These are phyloP conservation scores for Cryoendolithus antarcticus DNA, from an alignment of 2,329 filamentous ascomycete species.

Conservation along the genomic window DNA sequence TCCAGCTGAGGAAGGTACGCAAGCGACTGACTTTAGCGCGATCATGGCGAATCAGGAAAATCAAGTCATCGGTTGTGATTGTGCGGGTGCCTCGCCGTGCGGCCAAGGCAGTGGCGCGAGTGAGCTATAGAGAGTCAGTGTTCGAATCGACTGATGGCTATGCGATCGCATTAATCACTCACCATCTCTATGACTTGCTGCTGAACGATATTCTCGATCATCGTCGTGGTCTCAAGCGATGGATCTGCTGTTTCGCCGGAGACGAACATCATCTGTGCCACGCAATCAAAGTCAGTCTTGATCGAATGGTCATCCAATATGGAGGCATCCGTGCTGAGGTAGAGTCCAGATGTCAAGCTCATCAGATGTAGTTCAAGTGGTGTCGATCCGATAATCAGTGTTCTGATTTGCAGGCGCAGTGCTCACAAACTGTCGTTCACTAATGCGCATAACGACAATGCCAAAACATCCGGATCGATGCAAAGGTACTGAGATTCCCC, in stretches of 20 bases:
- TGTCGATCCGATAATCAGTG: too few relatives aligned
- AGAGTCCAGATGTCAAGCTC: too few relatives aligned
- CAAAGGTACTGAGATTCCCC: too few relatives aligned
- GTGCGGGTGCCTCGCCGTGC: constrained; percentile 85
- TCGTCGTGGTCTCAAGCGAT: constrained; percentile 76
- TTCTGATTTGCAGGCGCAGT: too few relatives aligned
- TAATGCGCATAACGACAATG: too few relatives aligned
- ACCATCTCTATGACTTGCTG: constrained; percentile 97
- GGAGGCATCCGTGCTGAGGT: background rate
- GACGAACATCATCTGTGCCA: constrained; percentile 87
- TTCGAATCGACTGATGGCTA: background rate
- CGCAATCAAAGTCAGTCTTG: background rate
- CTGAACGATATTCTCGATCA: constrained; percentile 95
- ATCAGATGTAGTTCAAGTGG: too few relatives aligned
- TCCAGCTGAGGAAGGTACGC: constrained; percentile 94
- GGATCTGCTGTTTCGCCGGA: constrained; percentile 91
- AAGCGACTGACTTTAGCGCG: constrained; percentile 91
- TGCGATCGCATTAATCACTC: constrained; percentile 14
- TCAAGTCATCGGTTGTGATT: constrained; percentile 85
- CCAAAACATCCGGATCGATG: too few relatives aligned
- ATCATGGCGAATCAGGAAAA: constrained; percentile 94
- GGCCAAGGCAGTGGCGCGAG: constrained; percentile 77
- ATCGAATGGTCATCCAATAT: background rate
- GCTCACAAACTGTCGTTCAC: too few relatives aligned
- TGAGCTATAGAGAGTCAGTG: constrained; percentile 44